These are phyloP conservation scores for Ananas comosus DNA, from an alignment of 176 grass and related monocot species.

Conservation along the genomic window DNA sequence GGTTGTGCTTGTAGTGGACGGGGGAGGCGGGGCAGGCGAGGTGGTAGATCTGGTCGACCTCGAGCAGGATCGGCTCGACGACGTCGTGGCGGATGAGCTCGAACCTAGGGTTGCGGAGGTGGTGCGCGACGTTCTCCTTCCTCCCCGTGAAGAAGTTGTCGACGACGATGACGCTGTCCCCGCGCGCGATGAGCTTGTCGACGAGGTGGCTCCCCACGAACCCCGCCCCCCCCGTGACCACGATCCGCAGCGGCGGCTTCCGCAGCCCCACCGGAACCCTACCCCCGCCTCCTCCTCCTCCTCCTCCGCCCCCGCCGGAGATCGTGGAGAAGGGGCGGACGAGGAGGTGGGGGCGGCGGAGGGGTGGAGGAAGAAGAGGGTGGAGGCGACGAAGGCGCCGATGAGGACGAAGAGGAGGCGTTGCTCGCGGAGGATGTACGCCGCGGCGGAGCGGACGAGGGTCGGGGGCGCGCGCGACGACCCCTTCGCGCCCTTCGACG, in stretches of 20 bases:
- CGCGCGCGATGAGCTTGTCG: conserved; percentile 76
- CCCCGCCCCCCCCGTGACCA: conserved; percentile 79
- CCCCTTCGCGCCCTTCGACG: conserved; percentile 30
- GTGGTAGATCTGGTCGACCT: conserved; percentile 92
- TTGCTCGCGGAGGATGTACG: conserved; percentile 89
- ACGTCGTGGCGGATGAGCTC: conserved; percentile 92
- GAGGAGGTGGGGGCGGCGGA: conserved; percentile 7
- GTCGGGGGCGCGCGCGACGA: conserved; percentile 14
- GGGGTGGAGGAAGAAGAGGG: conserved; percentile 89
- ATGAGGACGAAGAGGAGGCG: conserved; percentile 89
- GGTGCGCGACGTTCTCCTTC: conserved; percentile 72
- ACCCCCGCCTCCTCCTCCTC: neutral
- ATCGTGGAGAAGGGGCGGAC: conserved; percentile 25
- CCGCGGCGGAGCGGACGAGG: conserved; percentile 45
- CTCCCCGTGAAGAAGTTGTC: conserved; percentile 89
- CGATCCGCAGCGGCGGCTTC: conserved; percentile 43
- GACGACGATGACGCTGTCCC: conserved; percentile 76
- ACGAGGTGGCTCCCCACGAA: conserved; percentile 90
- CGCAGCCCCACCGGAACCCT: conserved; percentile 28
- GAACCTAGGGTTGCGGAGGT: conserved; percentile 81
- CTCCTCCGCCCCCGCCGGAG: neutral
- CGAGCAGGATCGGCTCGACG: conserved; percentile 78
- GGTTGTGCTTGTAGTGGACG: conserved; percentile 82
- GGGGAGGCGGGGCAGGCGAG: conserved; percentile 82
- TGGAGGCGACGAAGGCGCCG: conserved; percentile 88